A percentile compares a stretch with the other conserved stretches of the same genome.
Conservation (phyloP, 139 green algal genomes). For the Tetradesmus obliquus region DNA sequence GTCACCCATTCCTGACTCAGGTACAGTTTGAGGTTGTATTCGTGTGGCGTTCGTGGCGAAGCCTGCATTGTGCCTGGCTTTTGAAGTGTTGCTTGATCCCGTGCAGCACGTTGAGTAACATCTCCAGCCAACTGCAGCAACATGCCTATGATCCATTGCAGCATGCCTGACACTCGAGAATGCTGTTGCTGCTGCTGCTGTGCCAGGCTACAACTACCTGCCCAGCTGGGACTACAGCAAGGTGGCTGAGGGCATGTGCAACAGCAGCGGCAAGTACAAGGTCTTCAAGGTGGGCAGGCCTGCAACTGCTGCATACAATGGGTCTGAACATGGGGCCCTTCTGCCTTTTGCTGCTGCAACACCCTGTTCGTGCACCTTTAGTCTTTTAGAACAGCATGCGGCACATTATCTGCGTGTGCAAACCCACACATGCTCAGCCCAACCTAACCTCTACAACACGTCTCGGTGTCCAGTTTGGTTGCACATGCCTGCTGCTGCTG, state of each 20-base stretch:
- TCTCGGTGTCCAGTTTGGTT: neutral
- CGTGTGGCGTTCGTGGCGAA: too few species aligned
- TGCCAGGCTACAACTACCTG: slow-evolving; percentile 33
- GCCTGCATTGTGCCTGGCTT: too few species aligned
- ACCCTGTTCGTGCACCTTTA: too few species aligned
- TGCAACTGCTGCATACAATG: neutral
- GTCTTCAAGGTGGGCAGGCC: neutral
- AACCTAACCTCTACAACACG: neutral
- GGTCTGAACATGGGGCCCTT: too few species aligned
- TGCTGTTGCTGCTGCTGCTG: neutral
- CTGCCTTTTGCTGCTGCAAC: too few species aligned
- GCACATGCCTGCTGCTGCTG: neutral
- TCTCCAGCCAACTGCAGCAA: too few species aligned
- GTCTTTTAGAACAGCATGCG: too few species aligned
- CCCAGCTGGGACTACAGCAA: neutral
- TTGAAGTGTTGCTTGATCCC: neutral
- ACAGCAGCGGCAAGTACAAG: slow-evolving; percentile 11
- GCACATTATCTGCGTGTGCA: neutral
- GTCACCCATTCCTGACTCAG: slow-evolving; percentile 17
- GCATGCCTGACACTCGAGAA: too few species aligned
- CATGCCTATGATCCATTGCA: too few species aligned
- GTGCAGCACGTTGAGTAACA: neutral
- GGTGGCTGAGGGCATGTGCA: slow-evolving; percentile 33
- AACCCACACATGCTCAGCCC: neutral
- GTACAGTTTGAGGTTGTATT: neutral